Percentiles rank a stretch among this genome's conserved stretches.
Conservation (phyloP, 2,329 filamentous ascomycete genomes). For the Aureobasidium sp. region DNA sequence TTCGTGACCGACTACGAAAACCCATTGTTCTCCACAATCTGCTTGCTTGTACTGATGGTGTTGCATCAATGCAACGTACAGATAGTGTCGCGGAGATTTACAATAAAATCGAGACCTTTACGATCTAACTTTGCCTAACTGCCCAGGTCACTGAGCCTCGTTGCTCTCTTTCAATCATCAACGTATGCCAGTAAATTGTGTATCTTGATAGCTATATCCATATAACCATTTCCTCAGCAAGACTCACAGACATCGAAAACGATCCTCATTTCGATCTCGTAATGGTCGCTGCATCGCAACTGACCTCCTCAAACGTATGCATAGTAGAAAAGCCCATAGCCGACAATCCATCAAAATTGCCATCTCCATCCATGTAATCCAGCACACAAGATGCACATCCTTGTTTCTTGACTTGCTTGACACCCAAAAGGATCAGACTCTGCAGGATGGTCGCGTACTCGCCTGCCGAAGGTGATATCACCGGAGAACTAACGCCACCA, state of each 20-base stretch:
- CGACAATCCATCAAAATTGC: slow-evolving; percentile 64
- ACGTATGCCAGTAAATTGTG: background rate
- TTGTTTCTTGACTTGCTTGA: slow-evolving; percentile 74
- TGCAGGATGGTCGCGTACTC: slow-evolving; percentile 68
- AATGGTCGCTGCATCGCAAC: slow-evolving; percentile 53
- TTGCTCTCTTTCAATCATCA: background rate
- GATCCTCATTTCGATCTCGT: background rate
- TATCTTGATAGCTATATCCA: background rate
- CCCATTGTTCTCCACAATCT: background rate
- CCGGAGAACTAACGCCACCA: slow-evolving; percentile 73
- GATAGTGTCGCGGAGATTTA: background rate
- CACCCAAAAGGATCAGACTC: slow-evolving; percentile 70
- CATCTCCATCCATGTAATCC: slow-evolving; percentile 70
- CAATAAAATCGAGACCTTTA: too few species aligned
- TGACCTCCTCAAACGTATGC: slow-evolving; percentile 77
- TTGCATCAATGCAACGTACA: background rate
- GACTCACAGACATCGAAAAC: background rate
- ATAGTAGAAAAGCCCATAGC: slow-evolving; percentile 75
- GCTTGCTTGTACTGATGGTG: background rate
- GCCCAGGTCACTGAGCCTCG: background rate
- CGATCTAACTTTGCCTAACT: background rate
- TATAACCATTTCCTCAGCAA: background rate
- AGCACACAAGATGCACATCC: slow-evolving; percentile 66
- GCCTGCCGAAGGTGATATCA: slow-evolving; percentile 61
- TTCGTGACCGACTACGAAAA: background rate